phyloP scores from a whole-genome alignment of 1,139 yeast species.

The Candida sp. region DNA sequence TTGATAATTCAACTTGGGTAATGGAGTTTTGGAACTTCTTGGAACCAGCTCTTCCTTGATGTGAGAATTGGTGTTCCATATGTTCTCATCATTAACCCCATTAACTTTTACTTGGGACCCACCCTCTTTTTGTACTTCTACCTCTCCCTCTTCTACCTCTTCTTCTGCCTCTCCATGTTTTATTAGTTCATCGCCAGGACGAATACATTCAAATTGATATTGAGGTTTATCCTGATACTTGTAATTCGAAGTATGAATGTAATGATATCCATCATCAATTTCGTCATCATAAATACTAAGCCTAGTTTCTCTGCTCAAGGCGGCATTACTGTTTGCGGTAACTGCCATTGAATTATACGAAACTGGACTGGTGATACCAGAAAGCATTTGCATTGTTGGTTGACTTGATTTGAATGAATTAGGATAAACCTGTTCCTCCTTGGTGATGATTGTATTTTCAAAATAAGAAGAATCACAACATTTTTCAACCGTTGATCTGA shows the following conservation, averaged over 20 bases:
- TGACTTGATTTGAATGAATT: constrained; percentile 1
- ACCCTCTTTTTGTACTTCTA: not conserved
- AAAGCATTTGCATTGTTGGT: not conserved
- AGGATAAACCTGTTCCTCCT: constrained; percentile 8
- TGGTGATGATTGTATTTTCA: constrained; percentile 26
- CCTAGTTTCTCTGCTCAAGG: not conserved
- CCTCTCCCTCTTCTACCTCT: not conserved
- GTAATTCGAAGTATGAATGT: not conserved
- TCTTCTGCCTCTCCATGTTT: not conserved
- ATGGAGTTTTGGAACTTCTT: not conserved
- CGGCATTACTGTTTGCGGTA: not conserved
- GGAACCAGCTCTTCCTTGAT: not conserved
- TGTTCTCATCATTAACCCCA: not conserved
- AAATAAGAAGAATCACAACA: constrained; percentile 54
- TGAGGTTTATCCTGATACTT: not conserved
- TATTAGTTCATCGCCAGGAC: not conserved
- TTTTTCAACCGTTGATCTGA: constrained; percentile 45
- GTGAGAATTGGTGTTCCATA: not conserved
- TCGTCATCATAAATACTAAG: constrained; percentile 12
- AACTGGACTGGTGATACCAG: constrained; percentile 1
- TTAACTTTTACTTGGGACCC: not conserved
- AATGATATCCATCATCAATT: constrained; percentile 23
- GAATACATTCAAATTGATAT: not conserved
- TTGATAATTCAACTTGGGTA: not conserved
- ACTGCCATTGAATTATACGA: constrained; percentile 1